Evolutionary conservation across 2,329 filamentous ascomycete genomes (phyloP).

Genomic region (Alternaria postmessia): DNA sequence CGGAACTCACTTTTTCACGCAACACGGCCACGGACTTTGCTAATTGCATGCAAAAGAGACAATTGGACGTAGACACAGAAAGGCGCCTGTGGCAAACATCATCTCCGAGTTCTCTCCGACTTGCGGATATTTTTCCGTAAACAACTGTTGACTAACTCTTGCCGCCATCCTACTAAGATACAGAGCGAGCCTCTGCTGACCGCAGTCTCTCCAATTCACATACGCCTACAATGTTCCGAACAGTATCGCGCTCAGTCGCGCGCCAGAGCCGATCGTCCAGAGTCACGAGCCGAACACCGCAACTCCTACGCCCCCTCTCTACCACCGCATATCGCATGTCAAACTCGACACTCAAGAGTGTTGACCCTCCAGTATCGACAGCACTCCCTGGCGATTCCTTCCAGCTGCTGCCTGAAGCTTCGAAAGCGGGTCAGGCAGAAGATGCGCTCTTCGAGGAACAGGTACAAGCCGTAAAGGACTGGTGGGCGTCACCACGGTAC

Average conservation of each 20-base stretch:
- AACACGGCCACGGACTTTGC: constrained; percentile 4
- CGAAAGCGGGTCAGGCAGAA: constrained; percentile 82
- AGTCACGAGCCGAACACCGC: constrained; percentile 33
- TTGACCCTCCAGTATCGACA: constrained; percentile 68
- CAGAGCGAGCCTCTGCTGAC: constrained; percentile 17
- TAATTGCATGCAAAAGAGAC: constrained; percentile 19
- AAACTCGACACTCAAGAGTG: constrained; percentile 59
- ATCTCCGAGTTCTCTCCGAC: constrained; percentile 21
- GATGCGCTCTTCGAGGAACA: constrained; percentile 86
- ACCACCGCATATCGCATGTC: constrained; percentile 62
- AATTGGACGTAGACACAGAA: constrained; percentile 2
- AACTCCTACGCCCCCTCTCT: constrained; percentile 51
- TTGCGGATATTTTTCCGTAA: constrained; percentile 27
- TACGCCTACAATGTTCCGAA: constrained; percentile 48
- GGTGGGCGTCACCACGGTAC: constrained; percentile 89
- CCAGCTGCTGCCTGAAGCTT: constrained; percentile 79
- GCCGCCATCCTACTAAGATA: constrained; percentile 6
- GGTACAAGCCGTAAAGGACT: constrained; percentile 82
- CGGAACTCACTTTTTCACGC: constrained; percentile 6
- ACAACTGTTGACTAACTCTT: constrained; percentile 2
- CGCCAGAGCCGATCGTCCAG: constrained; percentile 46
- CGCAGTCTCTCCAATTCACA: constrained; percentile 11
- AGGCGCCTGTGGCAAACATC: constrained; percentile 25
- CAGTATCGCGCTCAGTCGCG: constrained; percentile 46
- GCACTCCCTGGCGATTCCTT: constrained; percentile 77